These are phyloP conservation scores for Nicotiana sylvestris DNA, from an alignment of 257 asterid species.

Conservation along the genomic window DNA sequence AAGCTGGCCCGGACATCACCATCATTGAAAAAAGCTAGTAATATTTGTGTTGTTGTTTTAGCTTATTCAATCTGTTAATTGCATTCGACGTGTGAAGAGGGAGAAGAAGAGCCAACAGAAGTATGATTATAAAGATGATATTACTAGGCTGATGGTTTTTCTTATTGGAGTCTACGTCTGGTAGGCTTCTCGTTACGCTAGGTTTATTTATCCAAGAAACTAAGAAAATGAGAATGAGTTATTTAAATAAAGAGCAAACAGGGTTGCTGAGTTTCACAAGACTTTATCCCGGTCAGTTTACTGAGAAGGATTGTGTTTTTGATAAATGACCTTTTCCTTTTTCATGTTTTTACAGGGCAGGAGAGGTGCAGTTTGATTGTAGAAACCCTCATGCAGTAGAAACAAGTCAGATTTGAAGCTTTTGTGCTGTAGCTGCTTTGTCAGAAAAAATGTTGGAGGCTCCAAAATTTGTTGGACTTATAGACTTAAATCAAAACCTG, in stretches of 20 bases:
- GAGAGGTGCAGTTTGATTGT: not conserved
- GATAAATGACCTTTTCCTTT: not conserved
- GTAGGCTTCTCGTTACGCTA: not conserved
- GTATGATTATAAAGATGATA: not conserved
- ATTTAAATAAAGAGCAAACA: not conserved
- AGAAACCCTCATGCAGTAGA: constrained; percentile 41
- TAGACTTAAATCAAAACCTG: constrained; percentile 64
- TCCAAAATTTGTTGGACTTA: constrained; percentile 67
- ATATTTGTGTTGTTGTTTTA: not conserved
- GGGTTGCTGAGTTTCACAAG: not conserved
- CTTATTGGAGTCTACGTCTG: not conserved
- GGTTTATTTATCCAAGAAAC: not conserved
- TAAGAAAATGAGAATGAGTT: not conserved
- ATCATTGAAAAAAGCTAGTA: no score
- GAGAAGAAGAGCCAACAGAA: not conserved
- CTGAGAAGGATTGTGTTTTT: not conserved
- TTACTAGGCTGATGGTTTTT: not conserved
- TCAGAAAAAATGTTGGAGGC: constrained; percentile 66
- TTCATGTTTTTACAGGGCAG: not conserved
- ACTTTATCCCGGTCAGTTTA: not conserved
- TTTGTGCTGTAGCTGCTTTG: constrained; percentile 17
- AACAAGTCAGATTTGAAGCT: constrained; percentile 4
- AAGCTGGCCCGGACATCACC: not conserved
- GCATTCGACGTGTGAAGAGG: not conserved
- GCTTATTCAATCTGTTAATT: not conserved